phyloP scores from a whole-genome alignment of 257 asterid species.

The Scutellaria barbata region DNA sequence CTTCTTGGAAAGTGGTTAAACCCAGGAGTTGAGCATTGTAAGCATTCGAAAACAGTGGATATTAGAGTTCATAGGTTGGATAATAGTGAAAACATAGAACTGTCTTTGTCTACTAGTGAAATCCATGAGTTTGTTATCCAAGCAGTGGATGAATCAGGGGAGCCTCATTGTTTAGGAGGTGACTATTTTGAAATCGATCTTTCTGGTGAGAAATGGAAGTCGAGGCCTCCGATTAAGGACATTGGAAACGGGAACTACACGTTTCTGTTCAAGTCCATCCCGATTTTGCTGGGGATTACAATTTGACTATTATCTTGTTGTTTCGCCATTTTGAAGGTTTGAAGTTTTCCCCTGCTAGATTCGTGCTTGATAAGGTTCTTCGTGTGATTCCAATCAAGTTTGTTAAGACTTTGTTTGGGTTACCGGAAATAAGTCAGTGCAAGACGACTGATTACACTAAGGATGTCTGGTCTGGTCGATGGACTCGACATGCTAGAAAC shows the following conservation, averaged over 20 bases:
- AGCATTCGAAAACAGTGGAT: conserved; percentile 63
- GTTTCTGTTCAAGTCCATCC: conserved; percentile 76
- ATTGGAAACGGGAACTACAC: conserved; percentile 62
- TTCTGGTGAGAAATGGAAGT: conserved; percentile 75
- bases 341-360: conserved; percentile 61
- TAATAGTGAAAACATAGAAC: conserved; percentile 40
- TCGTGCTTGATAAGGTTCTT: conserved; percentile 59
- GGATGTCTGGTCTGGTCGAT: conserved; percentile 83
- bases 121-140: conserved; percentile 69
- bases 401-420: conserved; percentile 33
- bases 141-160: conserved; percentile 73
- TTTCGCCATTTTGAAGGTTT: conserved; percentile 71
- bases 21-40: conserved; percentile 68
- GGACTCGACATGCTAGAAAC: conserved; percentile 82
- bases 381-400: conserved; percentile 61
- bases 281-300: conserved; percentile 72
- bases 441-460: conserved; percentile 46
- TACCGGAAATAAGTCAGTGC: conserved; percentile 54
- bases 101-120: conserved; percentile 54
- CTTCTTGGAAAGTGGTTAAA: conserved; percentile 57
- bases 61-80: conserved; percentile 53
- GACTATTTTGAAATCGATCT: conserved; percentile 85
- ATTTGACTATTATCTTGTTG: conserved; percentile 64
- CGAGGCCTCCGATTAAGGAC: conserved; percentile 82
- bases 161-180: conserved; percentile 73